Evolutionary conservation across 768 basidiomycete species (phyloP).

Genomic region (Pleurotus salmoneostramineus): DNA sequence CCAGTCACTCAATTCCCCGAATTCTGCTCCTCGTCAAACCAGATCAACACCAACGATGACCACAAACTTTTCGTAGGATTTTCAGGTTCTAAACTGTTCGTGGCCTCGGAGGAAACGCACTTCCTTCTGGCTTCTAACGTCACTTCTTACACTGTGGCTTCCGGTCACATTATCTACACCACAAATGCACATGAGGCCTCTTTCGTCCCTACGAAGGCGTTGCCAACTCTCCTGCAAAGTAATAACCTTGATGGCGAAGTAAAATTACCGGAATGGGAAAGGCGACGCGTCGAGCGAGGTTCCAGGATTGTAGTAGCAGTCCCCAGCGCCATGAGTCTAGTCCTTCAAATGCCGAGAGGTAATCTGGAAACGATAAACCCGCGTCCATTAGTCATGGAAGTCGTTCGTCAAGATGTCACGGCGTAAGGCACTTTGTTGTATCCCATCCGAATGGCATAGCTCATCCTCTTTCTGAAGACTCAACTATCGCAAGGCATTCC

Average conservation of each 20-base stretch:
- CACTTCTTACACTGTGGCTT: constrained; percentile 71
- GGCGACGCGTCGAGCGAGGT: constrained; percentile 84
- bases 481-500: constrained; percentile 82
- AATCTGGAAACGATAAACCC: constrained; percentile 96
- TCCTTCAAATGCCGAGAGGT: constrained; percentile 96
- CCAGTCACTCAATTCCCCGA: constrained; percentile 45
- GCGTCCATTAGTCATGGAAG: constrained; percentile 83
- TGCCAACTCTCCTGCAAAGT: constrained; percentile 19
- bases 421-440: constrained; percentile 40
- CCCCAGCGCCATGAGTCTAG: constrained; percentile 82
- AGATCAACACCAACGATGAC: constrained; percentile 17
- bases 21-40: constrained; percentile 50
- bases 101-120: constrained; percentile 19
- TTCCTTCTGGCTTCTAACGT: constrained; percentile 44
- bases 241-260: constrained; percentile 20
- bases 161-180: constrained; percentile 81
- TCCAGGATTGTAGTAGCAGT: constrained; percentile 86
- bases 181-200: constrained; percentile 77
- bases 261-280: constrained; percentile 50
- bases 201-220: constrained; percentile 55
- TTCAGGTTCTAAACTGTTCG: constrained; percentile 62
- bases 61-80: constrained; percentile 56
- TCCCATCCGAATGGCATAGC: background rate
- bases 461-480: constrained; percentile 38
- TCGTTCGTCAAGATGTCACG: constrained; percentile 73